Percentiles rank a stretch among this genome's conserved stretches.
Evolutionary conservation across 345 rosid species (phyloP).

Genomic region (Salix dunnii): DNA sequence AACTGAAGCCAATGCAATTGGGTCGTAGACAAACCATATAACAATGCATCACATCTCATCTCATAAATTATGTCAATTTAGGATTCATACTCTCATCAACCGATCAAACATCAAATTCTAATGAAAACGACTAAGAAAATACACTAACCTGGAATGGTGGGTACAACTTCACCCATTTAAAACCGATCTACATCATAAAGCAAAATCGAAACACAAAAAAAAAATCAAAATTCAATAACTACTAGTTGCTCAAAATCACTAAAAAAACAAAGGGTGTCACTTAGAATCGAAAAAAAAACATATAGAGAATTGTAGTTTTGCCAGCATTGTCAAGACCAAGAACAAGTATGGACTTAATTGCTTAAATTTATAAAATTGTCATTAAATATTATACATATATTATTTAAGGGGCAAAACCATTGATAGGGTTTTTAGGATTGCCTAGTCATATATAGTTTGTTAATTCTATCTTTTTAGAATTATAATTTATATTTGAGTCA

Average conservation of each 20-base stretch:
- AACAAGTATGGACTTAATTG: too few species aligned
- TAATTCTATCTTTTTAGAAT: too few species aligned
- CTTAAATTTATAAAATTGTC: too few species aligned
- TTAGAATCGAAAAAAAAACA: background rate
- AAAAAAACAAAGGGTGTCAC: background rate
- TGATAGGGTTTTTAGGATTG: too few species aligned
- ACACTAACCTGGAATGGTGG: slow-evolving; percentile 87
- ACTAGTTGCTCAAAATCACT: background rate
- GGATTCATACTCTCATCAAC: background rate
- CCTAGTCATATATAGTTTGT: too few species aligned
- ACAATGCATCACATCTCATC: background rate
- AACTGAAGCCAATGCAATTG: background rate
- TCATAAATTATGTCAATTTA: background rate
- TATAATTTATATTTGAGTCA: too few species aligned
- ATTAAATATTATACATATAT: too few species aligned
- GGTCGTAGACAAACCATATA: background rate
- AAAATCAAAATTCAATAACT: slow-evolving; percentile 1
- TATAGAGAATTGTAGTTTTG: slow-evolving; percentile 30
- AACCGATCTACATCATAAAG: slow-evolving; percentile 47
- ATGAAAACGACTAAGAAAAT: background rate
- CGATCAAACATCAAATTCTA: background rate
- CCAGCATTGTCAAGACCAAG: slow-evolving; percentile 29
- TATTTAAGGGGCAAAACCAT: too few species aligned
- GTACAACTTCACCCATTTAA: slow-evolving; percentile 98
- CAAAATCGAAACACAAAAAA: background rate